Evolutionary conservation across 2,329 filamentous ascomycete species (phyloP), one percentile per base, ranked within the genome.

Genomic region (Epichloe scottii): DNA sequence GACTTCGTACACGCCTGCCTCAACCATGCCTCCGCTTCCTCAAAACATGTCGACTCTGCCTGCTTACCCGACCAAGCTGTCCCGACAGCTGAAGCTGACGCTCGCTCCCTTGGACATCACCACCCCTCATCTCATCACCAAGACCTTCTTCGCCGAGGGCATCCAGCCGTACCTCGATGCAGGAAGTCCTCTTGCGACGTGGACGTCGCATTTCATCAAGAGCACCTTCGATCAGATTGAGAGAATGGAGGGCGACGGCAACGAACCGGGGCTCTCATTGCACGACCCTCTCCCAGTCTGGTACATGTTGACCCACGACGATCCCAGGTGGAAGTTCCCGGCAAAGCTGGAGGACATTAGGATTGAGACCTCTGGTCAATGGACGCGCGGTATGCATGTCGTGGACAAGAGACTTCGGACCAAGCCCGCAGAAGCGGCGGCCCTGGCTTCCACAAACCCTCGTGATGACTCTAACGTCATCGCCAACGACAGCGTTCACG

Each of bases 351-450:
- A 95, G 66, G 93, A 98, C 64, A 84, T 98, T 51, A 78, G 93
- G 19, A 74, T 98, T 40, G 93, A 98, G 70, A 94, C 89, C 0
- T 72, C 79, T 2, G 93, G 91, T 2, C 93, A 97, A 71, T 98
- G 93, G 93, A 95, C 90, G 44, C 76, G 88, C 51, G 91, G 93
- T 1, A 90, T 93, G 83, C 90, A 89, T 62, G 76, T 97, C 34
- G 73, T 89, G 40, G 93, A 98, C 71, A 76, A 81, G 37, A 77
- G 93, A 43, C 68, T 70, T 38, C 70, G 81, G 50, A 72, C 70
- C 55, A 79, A 80, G 62, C 73, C 72, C 5, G 74, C 68, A 11
- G 71, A 72, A 54, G 60, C 65, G 11, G 64, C 66, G 43, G 61
- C 69, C 33, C 60, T 66, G 45, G 57, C 71, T 59, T 64, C 73